Evolutionary conservation across 208 protist species (phyloP).

Genomic region (Leishmania amazonensis): DNA sequence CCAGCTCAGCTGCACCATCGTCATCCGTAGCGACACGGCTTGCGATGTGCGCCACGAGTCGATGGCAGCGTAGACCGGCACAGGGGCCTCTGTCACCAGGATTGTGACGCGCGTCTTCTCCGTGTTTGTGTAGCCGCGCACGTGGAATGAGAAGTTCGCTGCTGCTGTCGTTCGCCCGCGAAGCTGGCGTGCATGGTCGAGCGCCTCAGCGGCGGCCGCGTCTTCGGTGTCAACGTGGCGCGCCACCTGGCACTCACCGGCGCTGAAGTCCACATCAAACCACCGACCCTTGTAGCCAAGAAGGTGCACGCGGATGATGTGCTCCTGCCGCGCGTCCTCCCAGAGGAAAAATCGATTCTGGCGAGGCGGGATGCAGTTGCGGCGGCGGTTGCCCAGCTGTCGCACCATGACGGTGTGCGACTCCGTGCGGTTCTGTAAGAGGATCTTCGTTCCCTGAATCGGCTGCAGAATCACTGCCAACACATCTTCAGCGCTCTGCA

Average conservation of each 20-base stretch:
- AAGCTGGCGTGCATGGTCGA: conserved; percentile 24
- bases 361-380: conserved; percentile 58
- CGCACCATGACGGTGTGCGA: conserved; percentile 55
- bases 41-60: conserved; percentile 49
- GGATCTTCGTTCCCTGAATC: conserved; percentile 67
- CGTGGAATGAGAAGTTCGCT: conserved; percentile 43
- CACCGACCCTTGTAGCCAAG: conserved; percentile 63
- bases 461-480: conserved; percentile 59
- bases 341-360: conserved; percentile 83
- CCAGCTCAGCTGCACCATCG: conserved; percentile 55
- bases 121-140: conserved; percentile 62
- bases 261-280: conserved; percentile 83
- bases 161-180: conserved; percentile 2
- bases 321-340: conserved; percentile 65
- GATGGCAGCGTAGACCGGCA: conserved; percentile 52
- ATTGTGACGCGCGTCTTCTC: conserved; percentile 66
- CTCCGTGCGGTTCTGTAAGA: conserved; percentile 71
- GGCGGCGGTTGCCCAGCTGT: conserved; percentile 62
- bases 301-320: conserved; percentile 64
- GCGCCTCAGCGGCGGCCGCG: conserved; percentile 19
- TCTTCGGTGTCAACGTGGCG: conserved; percentile 34
- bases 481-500: conserved; percentile 60
- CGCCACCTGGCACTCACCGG: conserved; percentile 61
- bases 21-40: conserved; percentile 37
- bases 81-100: conserved; percentile 49